Evolutionary conservation across 345 rosid species (phyloP).

Genomic region (Populus alba): DNA sequence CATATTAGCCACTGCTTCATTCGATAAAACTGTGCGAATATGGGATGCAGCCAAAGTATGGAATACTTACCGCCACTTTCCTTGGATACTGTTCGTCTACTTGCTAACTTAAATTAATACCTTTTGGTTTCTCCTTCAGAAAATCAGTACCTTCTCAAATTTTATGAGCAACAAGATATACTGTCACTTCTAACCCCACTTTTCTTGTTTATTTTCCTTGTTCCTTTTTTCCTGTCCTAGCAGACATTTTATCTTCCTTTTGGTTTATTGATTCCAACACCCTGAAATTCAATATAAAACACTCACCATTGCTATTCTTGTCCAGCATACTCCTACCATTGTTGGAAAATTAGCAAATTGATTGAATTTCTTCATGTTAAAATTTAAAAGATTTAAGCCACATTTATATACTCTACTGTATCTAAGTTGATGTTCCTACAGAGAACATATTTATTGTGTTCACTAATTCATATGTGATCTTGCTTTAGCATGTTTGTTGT

Average conservation of each 20-base stretch:
- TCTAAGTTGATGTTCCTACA: not conserved
- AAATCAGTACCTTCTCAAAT: not conserved
- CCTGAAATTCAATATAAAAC: not conserved
- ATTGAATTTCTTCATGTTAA: not conserved
- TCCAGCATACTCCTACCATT: not conserved
- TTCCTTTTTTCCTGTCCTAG: not conserved
- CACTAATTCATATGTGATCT: not conserved
- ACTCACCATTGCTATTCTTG: not conserved
- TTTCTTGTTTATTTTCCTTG: not conserved
- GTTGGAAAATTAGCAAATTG: not conserved
- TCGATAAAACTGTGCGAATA: constrained; percentile 33
- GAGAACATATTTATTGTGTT: not conserved
- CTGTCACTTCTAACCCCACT: not conserved
- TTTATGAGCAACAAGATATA: not conserved
- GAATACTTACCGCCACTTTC: not conserved
- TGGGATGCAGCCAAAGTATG: constrained; percentile 38
- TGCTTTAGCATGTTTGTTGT: not conserved
- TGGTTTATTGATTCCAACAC: not conserved
- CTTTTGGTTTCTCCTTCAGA: not conserved
- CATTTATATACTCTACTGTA: not conserved
- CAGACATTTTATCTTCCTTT: not conserved
- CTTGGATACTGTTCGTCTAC: not conserved
- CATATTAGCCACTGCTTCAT: constrained; percentile 34
- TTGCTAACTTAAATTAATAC: not conserved
- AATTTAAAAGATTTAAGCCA: not conserved